Evolutionary conservation across 805 yeast genomes (phyloP).

Genomic region (Saturnispora sekii): DNA sequence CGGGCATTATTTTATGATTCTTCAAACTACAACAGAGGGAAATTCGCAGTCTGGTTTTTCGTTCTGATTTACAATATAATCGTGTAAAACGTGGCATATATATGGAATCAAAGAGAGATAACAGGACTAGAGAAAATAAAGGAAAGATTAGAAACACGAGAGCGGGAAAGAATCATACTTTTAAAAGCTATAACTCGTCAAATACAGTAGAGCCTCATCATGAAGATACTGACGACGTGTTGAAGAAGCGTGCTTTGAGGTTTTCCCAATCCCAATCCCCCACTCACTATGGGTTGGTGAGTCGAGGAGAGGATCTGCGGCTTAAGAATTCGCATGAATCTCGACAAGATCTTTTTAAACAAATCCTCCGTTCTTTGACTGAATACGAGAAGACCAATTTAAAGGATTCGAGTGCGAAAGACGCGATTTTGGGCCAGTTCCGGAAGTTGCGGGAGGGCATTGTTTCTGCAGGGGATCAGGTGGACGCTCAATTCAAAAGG

Average conservation of each 20-base stretch:
- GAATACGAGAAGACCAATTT: conserved; percentile 1
- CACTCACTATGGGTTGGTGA: conserved; percentile 39
- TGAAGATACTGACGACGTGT: conserved; percentile 1
- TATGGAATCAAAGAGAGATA: not conserved
- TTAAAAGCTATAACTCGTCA: not conserved
- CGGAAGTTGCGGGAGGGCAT: conserved; percentile 51
- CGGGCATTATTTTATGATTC: too few relatives aligned
- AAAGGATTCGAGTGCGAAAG: conserved; percentile 12
- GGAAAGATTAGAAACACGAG: too few relatives aligned
- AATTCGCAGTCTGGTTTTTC: too few relatives aligned
- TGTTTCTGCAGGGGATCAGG: conserved; percentile 24
- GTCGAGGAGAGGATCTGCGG: conserved; percentile 48
- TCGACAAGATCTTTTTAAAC: conserved; percentile 31
- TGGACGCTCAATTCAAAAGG: conserved; percentile 29
- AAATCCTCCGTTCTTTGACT: conserved; percentile 25
- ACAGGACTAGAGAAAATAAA: too few relatives aligned
- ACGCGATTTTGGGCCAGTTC: conserved; percentile 29
- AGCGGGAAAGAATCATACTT: too few relatives aligned
- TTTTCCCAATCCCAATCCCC: conserved; percentile 23
- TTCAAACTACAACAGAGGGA: too few relatives aligned
- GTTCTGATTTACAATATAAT: too few relatives aligned
- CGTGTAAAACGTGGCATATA: too few relatives aligned
- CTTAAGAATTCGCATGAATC: conserved; percentile 36
- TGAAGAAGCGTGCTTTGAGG: conserved; percentile 25
- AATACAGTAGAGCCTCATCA: not conserved